Base-by-base conservation (phyloP, 2,329 filamentous ascomycete genomes). In the Calcarisporium arbuscula region DNA sequence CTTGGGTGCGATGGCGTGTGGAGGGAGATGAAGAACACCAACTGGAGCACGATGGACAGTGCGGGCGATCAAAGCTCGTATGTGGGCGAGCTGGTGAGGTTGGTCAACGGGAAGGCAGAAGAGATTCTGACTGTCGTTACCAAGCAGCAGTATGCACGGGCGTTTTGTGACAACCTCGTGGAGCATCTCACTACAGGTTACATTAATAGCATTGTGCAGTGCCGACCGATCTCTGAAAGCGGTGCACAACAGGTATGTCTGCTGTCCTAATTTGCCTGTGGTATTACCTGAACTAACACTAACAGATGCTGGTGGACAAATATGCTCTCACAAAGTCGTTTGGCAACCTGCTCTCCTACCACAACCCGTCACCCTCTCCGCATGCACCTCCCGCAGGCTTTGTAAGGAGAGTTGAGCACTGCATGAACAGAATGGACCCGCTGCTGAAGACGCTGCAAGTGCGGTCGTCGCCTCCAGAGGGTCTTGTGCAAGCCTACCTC, bases 401-500 rank as follows among this genome's bases (percentile, higher is more conserved):
- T 56, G 72, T 86, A 47, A 94, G 94, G 61, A 82, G 92, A 30
- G 86, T 95, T 32, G 85, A 83, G 52, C 74, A 80, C 40, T 82
- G 77, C 52, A 92, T 95, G 72, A 78, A 79, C 39, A 86, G 88
- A 46, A 81, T 96, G 45, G 90, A 96, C 52, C 85, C 87, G 1
- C 74, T 98, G 16, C 81, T 98, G 49, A 98, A 98, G 62, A 96
- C 92, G 3, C 75, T 98, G 4, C 92, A 98, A 68, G 90, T 98
- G 30, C 86, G 86, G 19, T 80, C 89, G 3, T 85, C 84, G 5
- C 92, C 92, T 0, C 85, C 90, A 0, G 92, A 98, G 65, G 90
- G 86, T 3, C 76, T 98, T 4, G 89, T 98, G 0, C 90, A 96
- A 64, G 92, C 92, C 21, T 98, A 98, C 57, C 79, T 98, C 21